A percentile compares a stretch with the other conserved stretches of the same genome.
phyloP scores from a whole-genome alignment of 2,329 filamentous ascomycete genomes.

The Hysterium pulicare region DNA sequence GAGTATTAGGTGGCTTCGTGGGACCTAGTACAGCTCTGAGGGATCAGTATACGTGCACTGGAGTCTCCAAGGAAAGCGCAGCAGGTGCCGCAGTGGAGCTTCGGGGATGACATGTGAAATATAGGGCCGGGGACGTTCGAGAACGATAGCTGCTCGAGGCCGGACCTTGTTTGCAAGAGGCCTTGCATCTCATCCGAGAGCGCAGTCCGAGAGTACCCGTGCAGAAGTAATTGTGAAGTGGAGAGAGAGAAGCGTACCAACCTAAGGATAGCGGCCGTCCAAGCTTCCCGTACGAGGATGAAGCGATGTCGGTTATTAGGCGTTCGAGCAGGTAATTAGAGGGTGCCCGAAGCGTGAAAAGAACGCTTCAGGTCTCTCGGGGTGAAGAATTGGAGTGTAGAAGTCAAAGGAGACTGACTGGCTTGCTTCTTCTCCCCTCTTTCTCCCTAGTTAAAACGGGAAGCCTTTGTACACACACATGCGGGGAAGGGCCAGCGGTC shows the following conservation, averaged over 20 bases:
- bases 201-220: slow-evolving; percentile 1
- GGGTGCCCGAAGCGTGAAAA: not conserved
- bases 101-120: slow-evolving; percentile 2
- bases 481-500: slow-evolving; percentile 1
- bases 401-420: not conserved
- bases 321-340: not conserved
- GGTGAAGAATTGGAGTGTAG: not conserved
- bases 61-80: not conserved
- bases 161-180: slow-evolving; percentile 1
- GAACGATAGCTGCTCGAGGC: not conserved
- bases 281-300: not conserved
- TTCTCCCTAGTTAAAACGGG: not conserved
- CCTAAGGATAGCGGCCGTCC: slow-evolving; percentile 6
- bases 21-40: not conserved
- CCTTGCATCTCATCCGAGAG: not conserved
- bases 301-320: slow-evolving; percentile 1
- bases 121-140: not conserved
- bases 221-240: not conserved
- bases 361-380: not conserved
- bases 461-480: not conserved
- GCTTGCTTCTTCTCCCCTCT: not conserved
- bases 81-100: not conserved
- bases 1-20: slow-evolving; percentile 1
- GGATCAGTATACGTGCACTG: slow-evolving; percentile 1
- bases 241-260: slow-evolving; percentile 9